phyloP scores from a whole-genome alignment of 1,284 basidiomycete species.

The Apiotrichum domesticum region DNA sequence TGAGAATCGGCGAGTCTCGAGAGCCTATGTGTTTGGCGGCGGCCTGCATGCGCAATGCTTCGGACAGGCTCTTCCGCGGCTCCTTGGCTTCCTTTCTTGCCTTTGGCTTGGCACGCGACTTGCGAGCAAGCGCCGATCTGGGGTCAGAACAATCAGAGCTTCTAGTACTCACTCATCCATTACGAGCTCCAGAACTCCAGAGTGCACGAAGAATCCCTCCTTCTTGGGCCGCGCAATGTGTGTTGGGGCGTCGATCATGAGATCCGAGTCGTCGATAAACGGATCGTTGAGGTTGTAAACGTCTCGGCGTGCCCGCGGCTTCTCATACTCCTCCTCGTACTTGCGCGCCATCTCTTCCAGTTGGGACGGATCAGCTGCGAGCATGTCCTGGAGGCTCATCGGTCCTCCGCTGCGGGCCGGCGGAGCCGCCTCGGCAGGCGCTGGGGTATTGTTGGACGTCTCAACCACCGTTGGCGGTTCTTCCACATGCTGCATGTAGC shows the following conservation, averaged over 20 bases:
- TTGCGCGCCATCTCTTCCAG: slow-evolving; percentile 31
- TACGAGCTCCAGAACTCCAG: slow-evolving; percentile 69
- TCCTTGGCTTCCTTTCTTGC: slow-evolving; percentile 14
- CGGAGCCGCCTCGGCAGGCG: neutral
- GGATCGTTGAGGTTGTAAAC: slow-evolving; percentile 82
- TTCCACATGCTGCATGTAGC: slow-evolving; percentile 1
- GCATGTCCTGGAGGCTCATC: slow-evolving; percentile 9
- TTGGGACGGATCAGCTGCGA: slow-evolving; percentile 9
- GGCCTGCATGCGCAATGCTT: slow-evolving; percentile 4
- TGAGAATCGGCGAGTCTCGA: slow-evolving; percentile 6
- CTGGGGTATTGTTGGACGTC: neutral
- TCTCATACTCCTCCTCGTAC: slow-evolving; percentile 35
- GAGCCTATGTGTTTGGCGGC: neutral
- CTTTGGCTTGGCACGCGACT: slow-evolving; percentile 9
- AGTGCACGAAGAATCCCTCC: slow-evolving; percentile 87
- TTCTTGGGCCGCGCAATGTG: slow-evolving; percentile 90
- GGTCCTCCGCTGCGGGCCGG: slow-evolving; percentile 5
- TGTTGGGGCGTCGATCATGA: slow-evolving; percentile 80
- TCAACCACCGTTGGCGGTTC: slow-evolving; percentile 1
- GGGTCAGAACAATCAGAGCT: neutral
- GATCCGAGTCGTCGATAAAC: slow-evolving; percentile 96
- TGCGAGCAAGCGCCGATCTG: slow-evolving; percentile 10
- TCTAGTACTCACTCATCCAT: slow-evolving; percentile 36
- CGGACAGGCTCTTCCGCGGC: slow-evolving; percentile 13
- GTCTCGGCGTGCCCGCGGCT: slow-evolving; percentile 21